Evolutionary conservation across 116 monocot species (phyloP), one percentile per base, ranked within the genome.

Genomic region (Phalaenopsis hybrid): DNA sequence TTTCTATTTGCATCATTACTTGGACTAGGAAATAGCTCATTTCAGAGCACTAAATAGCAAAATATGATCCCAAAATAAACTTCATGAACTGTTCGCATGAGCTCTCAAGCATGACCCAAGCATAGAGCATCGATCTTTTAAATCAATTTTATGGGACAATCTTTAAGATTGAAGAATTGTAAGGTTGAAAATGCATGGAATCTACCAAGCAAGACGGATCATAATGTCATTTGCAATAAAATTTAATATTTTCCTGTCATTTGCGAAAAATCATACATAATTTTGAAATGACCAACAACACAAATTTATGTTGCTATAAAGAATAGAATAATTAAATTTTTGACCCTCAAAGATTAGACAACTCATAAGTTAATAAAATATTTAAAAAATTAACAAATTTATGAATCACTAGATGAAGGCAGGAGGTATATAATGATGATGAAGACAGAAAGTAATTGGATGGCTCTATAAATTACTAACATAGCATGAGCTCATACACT

Each of bases 1-100:
- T n/a, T n/a, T n/a, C n/a, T n/a, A n/a, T n/a, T n/a, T n/a, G n/a
- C n/a, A n/a, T n/a, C n/a, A n/a, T n/a, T n/a, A n/a, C n/a, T n/a
- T n/a, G n/a, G n/a, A n/a, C n/a, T n/a, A n/a, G n/a, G n/a, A n/a
- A n/a, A n/a, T n/a, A n/a, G n/a, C n/a, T n/a, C n/a, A n/a, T n/a
- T n/a, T n/a, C n/a, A 0, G 0, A 31, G 31, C 31, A 31, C 31
- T 31, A 31, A 31, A 31, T 31, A 31, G 31, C 31, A 82, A 11
- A 87, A 73, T 70, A 73, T 81, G 3, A 78, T 58, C 44, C 57
- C 79, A 5, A 57, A 59, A 61, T 61, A 50, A 44, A 44, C 79
- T 63, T 76, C 4, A 48, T 31, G 31, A 31, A 31, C 31, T 31
- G 0, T 31, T 31, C 31, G 31, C 31, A 31, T 31, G 0, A 31